Conservation (phyloP, 768 basidiomycete genomes). For the Hygrophoropsis aurantiaca region DNA sequence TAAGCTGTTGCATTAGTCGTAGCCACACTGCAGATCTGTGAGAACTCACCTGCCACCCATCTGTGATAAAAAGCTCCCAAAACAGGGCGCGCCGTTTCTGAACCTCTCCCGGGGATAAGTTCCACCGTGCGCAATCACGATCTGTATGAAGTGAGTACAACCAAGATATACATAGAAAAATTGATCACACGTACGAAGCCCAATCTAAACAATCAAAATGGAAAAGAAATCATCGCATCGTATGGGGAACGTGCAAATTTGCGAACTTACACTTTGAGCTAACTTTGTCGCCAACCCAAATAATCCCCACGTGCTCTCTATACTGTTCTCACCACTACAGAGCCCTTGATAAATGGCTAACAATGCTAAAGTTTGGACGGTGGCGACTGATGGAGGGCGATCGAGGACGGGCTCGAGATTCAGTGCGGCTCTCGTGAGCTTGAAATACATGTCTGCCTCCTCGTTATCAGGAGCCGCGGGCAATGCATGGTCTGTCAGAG, state of each 20-base stretch:
- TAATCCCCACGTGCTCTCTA: conserved; percentile 65
- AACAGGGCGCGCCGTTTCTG: conserved; percentile 71
- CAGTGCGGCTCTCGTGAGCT: conserved; percentile 63
- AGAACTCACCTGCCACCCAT: conserved; percentile 65
- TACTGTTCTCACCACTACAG: conserved; percentile 65
- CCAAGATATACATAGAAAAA: conserved; percentile 1
- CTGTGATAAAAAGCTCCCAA: conserved; percentile 75
- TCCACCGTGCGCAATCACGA: conserved; percentile 73
- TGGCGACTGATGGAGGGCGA: conserved; percentile 68
- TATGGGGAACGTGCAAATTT: neutral
- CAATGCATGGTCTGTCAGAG: conserved; percentile 53
- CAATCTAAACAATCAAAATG: conserved; percentile 45
- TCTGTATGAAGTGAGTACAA: conserved; percentile 42
- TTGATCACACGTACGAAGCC: conserved; percentile 54
- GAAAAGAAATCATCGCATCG: conserved; percentile 2
- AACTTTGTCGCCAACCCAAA: conserved; percentile 66
- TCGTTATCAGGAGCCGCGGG: conserved; percentile 54
- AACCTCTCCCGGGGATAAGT: conserved; percentile 56
- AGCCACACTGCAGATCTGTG: neutral
- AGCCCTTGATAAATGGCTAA: conserved; percentile 75
- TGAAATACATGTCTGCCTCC: conserved; percentile 53
- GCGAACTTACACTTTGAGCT: conserved; percentile 61
- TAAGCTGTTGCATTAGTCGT: conserved; percentile 1
- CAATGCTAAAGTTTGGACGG: conserved; percentile 63
- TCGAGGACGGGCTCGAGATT: conserved; percentile 69